These are phyloP conservation scores for Diaporthe citri DNA, from an alignment of 2,329 filamentous ascomycete genomes.

Conservation along the genomic window DNA sequence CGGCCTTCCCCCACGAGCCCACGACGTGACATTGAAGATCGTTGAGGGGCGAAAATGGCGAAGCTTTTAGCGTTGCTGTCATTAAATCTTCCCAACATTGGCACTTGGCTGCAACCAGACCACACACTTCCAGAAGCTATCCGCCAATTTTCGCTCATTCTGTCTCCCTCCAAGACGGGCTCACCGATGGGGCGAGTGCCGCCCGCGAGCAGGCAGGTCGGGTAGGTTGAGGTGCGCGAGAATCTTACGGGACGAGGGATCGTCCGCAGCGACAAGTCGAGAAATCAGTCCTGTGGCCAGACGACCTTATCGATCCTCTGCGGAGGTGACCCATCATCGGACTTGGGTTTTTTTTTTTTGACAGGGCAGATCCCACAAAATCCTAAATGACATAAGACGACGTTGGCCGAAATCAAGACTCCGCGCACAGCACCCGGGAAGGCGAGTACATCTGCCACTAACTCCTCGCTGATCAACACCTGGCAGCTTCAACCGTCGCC, in stretches of 20 bases:
- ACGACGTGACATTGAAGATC: slow-evolving; percentile 17
- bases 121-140: slow-evolving; percentile 5
- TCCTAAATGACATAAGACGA: slow-evolving; percentile 33
- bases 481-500: slow-evolving; percentile 25
- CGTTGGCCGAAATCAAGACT: neutral
- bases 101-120: slow-evolving; percentile 25
- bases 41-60: slow-evolving; percentile 33
- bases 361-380: neutral
- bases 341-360: neutral
- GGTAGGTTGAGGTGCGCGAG: slow-evolving; percentile 25
- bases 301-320: slow-evolving; percentile 29
- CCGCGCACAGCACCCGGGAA: neutral
- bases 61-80: slow-evolving; percentile 28
- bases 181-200: slow-evolving; percentile 1
- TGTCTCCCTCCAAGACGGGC: slow-evolving; percentile 20
- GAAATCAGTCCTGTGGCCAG: neutral
- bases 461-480: slow-evolving; percentile 28
- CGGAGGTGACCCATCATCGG: slow-evolving; percentile 23
- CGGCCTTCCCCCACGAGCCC: neutral
- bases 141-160: slow-evolving; percentile 19
- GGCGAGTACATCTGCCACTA: slow-evolving; percentile 31
- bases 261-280: neutral
- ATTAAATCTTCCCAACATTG: slow-evolving; percentile 34
- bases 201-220: neutral
- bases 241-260: slow-evolving; percentile 20